Conservation (phyloP, 169 alveolate genomes). For the Eimeria sp. region DNA sequence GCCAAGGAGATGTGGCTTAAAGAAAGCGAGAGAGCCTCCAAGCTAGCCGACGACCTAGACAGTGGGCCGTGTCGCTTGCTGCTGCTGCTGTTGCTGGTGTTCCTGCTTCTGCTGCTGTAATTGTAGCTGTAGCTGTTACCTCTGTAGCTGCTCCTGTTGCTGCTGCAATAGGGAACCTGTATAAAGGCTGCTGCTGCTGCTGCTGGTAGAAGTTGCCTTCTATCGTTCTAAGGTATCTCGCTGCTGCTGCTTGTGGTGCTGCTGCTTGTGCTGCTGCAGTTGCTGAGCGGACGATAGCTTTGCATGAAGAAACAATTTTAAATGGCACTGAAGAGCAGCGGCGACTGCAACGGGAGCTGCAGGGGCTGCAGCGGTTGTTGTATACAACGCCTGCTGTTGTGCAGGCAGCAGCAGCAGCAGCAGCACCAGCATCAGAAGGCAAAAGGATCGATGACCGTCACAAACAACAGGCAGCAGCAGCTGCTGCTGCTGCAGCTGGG, state of each 20-base stretch:
- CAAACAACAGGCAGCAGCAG: background rate
- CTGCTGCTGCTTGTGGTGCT: conserved; percentile 44
- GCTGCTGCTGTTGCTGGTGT: background rate
- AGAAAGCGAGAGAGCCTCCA: conserved; percentile 80
- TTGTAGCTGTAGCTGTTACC: background rate
- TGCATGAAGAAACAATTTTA: conserved; percentile 29
- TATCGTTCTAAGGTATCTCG: background rate
- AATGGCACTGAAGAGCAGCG: conserved; percentile 46
- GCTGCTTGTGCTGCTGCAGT: conserved; percentile 66
- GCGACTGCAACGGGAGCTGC: conserved; percentile 53
- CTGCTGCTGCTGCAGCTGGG: background rate
- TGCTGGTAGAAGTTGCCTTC: background rate
- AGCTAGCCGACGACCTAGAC: conserved; percentile 76
- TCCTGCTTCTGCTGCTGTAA: conserved; percentile 12
- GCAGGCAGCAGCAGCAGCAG: conserved; percentile 35
- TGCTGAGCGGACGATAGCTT: conserved; percentile 22
- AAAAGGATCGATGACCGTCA: background rate
- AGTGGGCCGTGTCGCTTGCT: conserved; percentile 31
- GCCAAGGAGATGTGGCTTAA: conserved; percentile 83
- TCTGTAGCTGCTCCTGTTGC: background rate
- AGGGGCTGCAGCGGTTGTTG: background rate
- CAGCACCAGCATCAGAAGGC: conserved; percentile 18
- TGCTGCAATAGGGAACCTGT: background rate
- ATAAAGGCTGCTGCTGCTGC: background rate
- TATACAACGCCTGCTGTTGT: background rate